Conservation (phyloP, 2,329 filamentous ascomycete species). For the Tympanopsis confertula region DNA sequence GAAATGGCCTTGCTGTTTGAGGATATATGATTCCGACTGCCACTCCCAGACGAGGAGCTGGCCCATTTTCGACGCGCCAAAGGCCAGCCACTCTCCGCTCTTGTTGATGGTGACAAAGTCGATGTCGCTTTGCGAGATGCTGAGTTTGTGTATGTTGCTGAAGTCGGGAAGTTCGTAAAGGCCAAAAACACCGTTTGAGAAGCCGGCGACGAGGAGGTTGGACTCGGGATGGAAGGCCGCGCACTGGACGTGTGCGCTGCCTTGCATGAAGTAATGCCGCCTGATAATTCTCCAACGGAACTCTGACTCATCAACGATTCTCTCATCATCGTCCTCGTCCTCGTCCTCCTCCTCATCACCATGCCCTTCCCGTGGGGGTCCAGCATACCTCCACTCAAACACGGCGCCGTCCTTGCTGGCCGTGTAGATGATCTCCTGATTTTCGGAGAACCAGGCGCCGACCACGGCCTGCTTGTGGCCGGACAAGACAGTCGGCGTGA, state of each 20-base stretch:
- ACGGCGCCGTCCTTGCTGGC: slow-evolving; percentile 95
- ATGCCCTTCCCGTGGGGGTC: slow-evolving; percentile 39
- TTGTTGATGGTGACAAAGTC: slow-evolving; percentile 91
- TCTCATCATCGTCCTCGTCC: slow-evolving; percentile 47
- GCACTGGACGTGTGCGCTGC: slow-evolving; percentile 74
- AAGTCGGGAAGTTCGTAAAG: slow-evolving; percentile 94
- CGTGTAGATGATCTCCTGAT: slow-evolving; percentile 92
- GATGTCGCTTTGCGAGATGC: slow-evolving; percentile 93
- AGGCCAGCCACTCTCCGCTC: slow-evolving; percentile 90
- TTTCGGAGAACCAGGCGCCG: slow-evolving; percentile 91
- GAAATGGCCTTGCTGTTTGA: slow-evolving; percentile 96
- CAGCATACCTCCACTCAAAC: slow-evolving; percentile 82
- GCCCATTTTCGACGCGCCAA: slow-evolving; percentile 86
- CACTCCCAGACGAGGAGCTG: slow-evolving; percentile 99
- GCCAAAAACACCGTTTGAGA: slow-evolving; percentile 87
- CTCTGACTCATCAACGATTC: slow-evolving; percentile 49
- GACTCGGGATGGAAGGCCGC: slow-evolving; percentile 76
- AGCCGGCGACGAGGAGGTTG: slow-evolving; percentile 93
- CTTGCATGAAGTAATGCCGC: slow-evolving; percentile 87
- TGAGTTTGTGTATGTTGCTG: slow-evolving; percentile 81
- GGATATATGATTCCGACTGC: slow-evolving; percentile 96
- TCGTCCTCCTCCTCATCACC: slow-evolving; percentile 13
- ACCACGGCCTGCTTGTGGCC: slow-evolving; percentile 85
- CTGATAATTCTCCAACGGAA: slow-evolving; percentile 82
- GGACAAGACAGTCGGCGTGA: slow-evolving; percentile 77